Evolutionary conservation across 352 stramenopile genomes (phyloP), one percentile per base, ranked within the genome.

Genomic region (Globisporangium iwayamae): DNA sequence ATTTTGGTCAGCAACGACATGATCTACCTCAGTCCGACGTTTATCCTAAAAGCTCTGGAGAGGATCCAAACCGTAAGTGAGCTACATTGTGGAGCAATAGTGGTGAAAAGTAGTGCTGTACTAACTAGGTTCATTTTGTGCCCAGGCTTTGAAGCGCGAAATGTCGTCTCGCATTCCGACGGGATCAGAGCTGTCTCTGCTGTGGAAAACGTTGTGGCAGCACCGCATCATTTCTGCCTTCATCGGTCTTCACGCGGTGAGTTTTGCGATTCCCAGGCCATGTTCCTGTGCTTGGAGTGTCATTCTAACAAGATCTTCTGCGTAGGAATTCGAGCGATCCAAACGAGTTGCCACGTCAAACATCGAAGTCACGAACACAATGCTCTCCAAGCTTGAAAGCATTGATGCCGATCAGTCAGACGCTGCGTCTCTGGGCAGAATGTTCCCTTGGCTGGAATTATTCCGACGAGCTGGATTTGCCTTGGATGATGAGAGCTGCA

Each of bases 151-250:
- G 43, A 78, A 75, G 39, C 85, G 69, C 47, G 79, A 70, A 14
- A 82, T 90, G 72, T 75, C 78, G 1, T 90, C 81, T 7, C 81
- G 69, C 54, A 79, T 75, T 8, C 74, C 81, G 8, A 88, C 76
- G 41, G 81, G 83, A 4, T 56, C 73, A 60, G 81, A 91, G 62
- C 51, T 91, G 11, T 83, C 74, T 9, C 66, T 91, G 34, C 54
- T 84, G 10, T 93, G 83, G 83, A 83, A 83, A 50, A 57, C 90
- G 16, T 66, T 86, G 55, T 93, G 81, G 83, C 76, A 88, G 38
- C 71, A 87, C 50, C 73, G 83, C 5, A 76, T 91, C 18, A 63
- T 91, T n/a, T 83, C 75, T 25, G 65, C 79, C 1, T 90, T 81
- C 67, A 78, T 82, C 14, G 79, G 81, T 2, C 77, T 91, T 43